Percentiles rank a stretch among this genome's conserved stretches.
Conservation (phyloP, 371 early-diverging fungal species). For the Mortierella sp. region DNA sequence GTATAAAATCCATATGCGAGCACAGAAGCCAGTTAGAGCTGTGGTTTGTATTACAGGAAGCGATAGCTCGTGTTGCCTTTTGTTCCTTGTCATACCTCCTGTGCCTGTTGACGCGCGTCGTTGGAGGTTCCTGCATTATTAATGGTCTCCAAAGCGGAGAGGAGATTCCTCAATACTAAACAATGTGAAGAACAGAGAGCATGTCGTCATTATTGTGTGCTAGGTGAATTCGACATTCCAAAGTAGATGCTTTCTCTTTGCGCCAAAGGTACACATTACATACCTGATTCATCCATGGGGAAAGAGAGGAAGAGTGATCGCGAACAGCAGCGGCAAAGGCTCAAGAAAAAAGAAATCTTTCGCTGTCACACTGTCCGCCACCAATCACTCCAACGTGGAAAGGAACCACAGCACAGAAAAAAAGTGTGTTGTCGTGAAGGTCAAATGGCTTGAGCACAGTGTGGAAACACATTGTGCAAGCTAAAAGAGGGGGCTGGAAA, state of each 20-base stretch:
- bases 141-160: slow-evolving; percentile 61
- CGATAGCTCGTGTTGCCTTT: not conserved
- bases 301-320: not conserved
- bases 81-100: slow-evolving; percentile 44
- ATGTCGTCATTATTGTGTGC: not conserved
- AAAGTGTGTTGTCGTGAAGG: too few species aligned
- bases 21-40: not conserved
- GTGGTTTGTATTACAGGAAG: not conserved
- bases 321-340: not conserved
- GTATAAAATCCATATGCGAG: not conserved
- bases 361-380: not conserved
- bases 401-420: too few species aligned
- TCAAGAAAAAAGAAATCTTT: not conserved
- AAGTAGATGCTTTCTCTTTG: not conserved
- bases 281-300: slow-evolving; percentile 9
- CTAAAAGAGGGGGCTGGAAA: not conserved
- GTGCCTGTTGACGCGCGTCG: slow-evolving; percentile 59
- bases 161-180: slow-evolving; percentile 43
- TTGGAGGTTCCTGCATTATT: slow-evolving; percentile 60
- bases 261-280: not conserved
- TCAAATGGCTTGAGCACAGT: not conserved
- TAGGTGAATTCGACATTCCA: not conserved
- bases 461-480: too few species aligned
- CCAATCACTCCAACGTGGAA: not conserved
- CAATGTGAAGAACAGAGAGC: not conserved